A percentile compares a stretch with the other conserved stretches of the same genome.
Conservation (phyloP, 163 green algal genomes). For the Scenedesmus sp. region DNA sequence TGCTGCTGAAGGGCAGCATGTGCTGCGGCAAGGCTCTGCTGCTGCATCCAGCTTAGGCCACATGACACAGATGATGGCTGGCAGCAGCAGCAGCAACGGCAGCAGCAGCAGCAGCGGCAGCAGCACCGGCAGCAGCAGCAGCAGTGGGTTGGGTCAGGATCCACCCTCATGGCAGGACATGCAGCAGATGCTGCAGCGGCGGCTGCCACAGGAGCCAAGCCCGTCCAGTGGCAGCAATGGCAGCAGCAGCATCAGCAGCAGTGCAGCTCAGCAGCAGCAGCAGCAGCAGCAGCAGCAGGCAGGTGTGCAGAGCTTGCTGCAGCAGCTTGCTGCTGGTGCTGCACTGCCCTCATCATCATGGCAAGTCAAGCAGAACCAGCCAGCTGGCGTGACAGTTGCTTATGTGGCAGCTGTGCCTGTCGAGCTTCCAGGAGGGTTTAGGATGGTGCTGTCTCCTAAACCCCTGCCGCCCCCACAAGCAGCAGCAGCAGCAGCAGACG, state of each 20-base stretch:
- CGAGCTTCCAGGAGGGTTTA: background rate
- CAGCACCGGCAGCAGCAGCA: conserved; percentile 20
- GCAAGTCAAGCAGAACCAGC: conserved; percentile 5
- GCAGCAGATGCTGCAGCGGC: background rate
- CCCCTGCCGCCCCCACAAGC: background rate
- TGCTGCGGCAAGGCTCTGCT: background rate
- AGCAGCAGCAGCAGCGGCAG: background rate
- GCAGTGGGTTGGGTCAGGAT: background rate
- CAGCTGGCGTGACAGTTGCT: background rate
- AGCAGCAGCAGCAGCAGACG: background rate
- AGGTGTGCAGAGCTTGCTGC: background rate
- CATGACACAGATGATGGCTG: background rate
- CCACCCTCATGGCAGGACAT: background rate
- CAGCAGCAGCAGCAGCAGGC: conserved; percentile 23
- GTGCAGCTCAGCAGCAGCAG: background rate
- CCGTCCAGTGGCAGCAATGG: background rate
- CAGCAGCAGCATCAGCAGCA: conserved; percentile 11
- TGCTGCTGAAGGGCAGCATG: background rate
- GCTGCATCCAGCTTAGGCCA: background rate
- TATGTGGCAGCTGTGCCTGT: background rate
- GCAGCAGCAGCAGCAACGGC: background rate
- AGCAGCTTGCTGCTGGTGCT: background rate
- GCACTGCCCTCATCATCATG: background rate
- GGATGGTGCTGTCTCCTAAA: background rate
- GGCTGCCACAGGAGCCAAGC: background rate